Evolutionary conservation across 371 early-diverging fungal species (phyloP), one percentile per base, ranked within the genome.

Genomic region (Cokeromyces recurvatus): DNA sequence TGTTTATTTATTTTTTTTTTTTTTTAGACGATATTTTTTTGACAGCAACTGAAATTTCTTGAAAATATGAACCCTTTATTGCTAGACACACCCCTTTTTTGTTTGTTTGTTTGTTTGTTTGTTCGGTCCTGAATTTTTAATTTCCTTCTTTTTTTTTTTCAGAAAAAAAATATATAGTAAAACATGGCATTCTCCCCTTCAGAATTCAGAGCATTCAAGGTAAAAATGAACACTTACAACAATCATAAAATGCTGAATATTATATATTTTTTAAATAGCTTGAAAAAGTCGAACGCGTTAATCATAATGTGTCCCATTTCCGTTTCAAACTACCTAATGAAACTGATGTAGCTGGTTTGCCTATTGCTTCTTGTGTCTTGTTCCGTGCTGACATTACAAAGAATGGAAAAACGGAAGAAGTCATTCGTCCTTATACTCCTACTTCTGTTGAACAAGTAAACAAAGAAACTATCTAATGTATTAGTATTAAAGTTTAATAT

Each of bases 351-450:
- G 75, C 82, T 46, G 89, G 82, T 29, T 62, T 95, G 55, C 81
- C 85, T 24, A 79, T 89, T 12, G 84, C 95, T 12, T 89, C 91
- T 31, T 91, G 88, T 56, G 72, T 95, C 27, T 74, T 93, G 22
- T 86, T 53, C 31, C 48, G 59, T 37, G 66, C 74, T 43, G 74
- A 80, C 25, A 67, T 78, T 8, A 37, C 21, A 11, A 44, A 38
- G 23, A 38, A 87, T 43, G 86, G 85, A 32, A 74, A 74, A 47
- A 74, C 78, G 27, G 58, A 78, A 50, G 68, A 79, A 44, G 79
- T 86, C 11, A 82, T 92, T 46, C 88, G 95, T 45, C 91, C 94
- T 15, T 96, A 96, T 79, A 96, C 97, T n/a, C 97, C 97, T 8
- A 82, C 86, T 37, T 81, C 84, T 12, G 62, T 74, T 23, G 81